These are phyloP conservation scores for Penicillium sp. DNA, from an alignment of 2,329 filamentous ascomycete genomes.

Conservation along the genomic window DNA sequence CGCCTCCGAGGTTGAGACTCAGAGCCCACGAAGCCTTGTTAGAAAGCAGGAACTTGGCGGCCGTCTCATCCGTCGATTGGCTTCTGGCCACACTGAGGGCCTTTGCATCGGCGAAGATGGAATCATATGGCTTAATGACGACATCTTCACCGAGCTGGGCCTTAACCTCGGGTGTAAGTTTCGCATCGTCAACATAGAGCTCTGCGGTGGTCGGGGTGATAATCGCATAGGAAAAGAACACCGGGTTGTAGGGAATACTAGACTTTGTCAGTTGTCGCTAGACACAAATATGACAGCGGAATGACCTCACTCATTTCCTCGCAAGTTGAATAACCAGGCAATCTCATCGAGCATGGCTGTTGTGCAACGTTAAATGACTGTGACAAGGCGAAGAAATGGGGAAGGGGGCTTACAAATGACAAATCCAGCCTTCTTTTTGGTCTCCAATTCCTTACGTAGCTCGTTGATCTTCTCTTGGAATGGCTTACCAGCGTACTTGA, in stretches of 20 bases:
- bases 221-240: constrained; percentile 96
- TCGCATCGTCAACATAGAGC: constrained; percentile 81
- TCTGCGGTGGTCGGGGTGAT: constrained; percentile 76
- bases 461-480: constrained; percentile 83
- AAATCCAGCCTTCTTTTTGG: constrained; percentile 85
- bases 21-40: constrained; percentile 93
- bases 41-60: constrained; percentile 77
- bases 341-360: constrained; percentile 87
- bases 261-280: constrained; percentile 5
- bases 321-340: constrained; percentile 97
- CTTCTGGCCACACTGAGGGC: constrained; percentile 59
- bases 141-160: constrained; percentile 73
- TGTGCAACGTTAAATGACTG: constrained; percentile 5
- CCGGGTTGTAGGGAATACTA: constrained; percentile 92
- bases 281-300: neutral
- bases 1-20: constrained; percentile 81
- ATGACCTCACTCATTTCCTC: constrained; percentile 73
- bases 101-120: constrained; percentile 78
- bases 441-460: constrained; percentile 86
- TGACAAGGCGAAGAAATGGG: neutral
- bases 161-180: constrained; percentile 71
- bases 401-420: constrained; percentile 65
- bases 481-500: constrained; percentile 79
- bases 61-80: constrained; percentile 44
- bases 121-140: constrained; percentile 76